These are phyloP conservation scores for Nitzschia inconspicua DNA, from an alignment of 108 stramenopile genomes.

Conservation along the genomic window DNA sequence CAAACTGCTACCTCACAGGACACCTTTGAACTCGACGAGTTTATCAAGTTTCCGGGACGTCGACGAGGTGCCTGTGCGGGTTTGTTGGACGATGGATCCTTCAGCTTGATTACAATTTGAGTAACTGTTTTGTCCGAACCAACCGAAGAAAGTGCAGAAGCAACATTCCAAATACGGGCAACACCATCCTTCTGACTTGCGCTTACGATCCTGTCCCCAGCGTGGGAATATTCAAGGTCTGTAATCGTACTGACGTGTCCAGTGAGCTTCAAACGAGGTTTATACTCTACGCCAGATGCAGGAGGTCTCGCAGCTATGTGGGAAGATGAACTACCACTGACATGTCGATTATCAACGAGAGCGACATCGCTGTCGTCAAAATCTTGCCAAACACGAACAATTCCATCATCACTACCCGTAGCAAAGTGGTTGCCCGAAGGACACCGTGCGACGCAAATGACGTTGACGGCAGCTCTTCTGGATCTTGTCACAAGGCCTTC, in stretches of 20 bases:
- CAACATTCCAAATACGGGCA: conserved; percentile 71
- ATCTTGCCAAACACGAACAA: conserved; percentile 82
- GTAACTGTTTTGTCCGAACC: conserved; percentile 4
- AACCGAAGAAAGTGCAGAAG: neutral
- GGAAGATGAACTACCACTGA: neutral
- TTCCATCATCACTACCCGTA: conserved; percentile 89
- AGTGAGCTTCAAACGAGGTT: conserved; percentile 55
- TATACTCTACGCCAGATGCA: conserved; percentile 8
- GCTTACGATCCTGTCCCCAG: conserved; percentile 75
- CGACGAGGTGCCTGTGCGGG: conserved; percentile 5
- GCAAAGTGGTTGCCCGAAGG: conserved; percentile 84
- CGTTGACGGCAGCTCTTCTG: conserved; percentile 58
- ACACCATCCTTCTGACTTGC: conserved; percentile 86
- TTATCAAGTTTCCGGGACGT: conserved; percentile 21
- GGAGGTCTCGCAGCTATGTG: neutral
- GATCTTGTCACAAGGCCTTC: conserved; percentile 59
- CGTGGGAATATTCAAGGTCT: conserved; percentile 72
- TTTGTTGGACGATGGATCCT: conserved; percentile 19
- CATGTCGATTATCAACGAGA: conserved; percentile 26
- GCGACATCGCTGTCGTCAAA: conserved; percentile 55
- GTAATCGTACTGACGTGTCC: conserved; percentile 82
- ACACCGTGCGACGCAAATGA: conserved; percentile 84
- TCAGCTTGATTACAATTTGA: conserved; percentile 44
- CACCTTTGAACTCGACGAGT: conserved; percentile 28
- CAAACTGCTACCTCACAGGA: conserved; percentile 79